Percentiles rank a stretch among this genome's conserved stretches.
phyloP scores from a whole-genome alignment of 2,329 filamentous ascomycete genomes.

The Coniella vitis region DNA sequence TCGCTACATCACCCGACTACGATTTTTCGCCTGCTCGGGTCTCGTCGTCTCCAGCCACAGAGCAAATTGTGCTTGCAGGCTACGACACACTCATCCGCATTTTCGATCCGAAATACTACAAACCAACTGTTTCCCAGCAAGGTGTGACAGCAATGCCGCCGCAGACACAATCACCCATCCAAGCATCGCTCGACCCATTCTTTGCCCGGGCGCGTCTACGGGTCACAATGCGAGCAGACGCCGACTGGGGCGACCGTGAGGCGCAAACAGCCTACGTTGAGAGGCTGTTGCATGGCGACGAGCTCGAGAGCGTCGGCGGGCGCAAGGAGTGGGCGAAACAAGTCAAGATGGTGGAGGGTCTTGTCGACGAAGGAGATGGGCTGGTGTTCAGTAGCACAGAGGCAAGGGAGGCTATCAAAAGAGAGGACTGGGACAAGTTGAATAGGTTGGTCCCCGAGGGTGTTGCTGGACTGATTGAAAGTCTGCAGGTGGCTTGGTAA shows the following conservation, averaged over 20 bases:
- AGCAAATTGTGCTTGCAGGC: conserved; percentile 65
- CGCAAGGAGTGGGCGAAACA: conserved; percentile 49
- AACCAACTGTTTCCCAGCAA: conserved; percentile 21
- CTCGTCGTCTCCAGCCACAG: conserved; percentile 17
- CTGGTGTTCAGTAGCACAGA: conserved; percentile 51
- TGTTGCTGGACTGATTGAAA: conserved; percentile 52
- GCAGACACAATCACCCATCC: conserved; percentile 32
- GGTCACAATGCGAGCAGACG: conserved; percentile 57
- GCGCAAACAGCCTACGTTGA: conserved; percentile 50
- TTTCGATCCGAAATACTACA: conserved; percentile 67
- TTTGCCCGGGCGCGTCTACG: conserved; percentile 55
- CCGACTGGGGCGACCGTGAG: conserved; percentile 50
- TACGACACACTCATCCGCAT: conserved; percentile 72
- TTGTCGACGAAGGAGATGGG: conserved; percentile 31
- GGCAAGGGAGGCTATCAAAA: conserved; percentile 51
- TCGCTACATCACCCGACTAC: conserved; percentile 42
- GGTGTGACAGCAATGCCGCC: not conserved
- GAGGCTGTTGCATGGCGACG: conserved; percentile 36
- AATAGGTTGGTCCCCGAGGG: conserved; percentile 46
- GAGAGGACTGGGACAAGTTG: conserved; percentile 40
- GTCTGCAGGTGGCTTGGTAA: conserved; percentile 41
- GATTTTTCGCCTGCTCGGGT: not conserved
- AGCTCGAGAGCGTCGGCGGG: conserved; percentile 47
- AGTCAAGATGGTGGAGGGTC: conserved; percentile 53
- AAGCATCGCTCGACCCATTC: conserved; percentile 53